These are phyloP conservation scores for Solanum clarkiae DNA, from an alignment of 257 asterid species.

Conservation along the genomic window DNA sequence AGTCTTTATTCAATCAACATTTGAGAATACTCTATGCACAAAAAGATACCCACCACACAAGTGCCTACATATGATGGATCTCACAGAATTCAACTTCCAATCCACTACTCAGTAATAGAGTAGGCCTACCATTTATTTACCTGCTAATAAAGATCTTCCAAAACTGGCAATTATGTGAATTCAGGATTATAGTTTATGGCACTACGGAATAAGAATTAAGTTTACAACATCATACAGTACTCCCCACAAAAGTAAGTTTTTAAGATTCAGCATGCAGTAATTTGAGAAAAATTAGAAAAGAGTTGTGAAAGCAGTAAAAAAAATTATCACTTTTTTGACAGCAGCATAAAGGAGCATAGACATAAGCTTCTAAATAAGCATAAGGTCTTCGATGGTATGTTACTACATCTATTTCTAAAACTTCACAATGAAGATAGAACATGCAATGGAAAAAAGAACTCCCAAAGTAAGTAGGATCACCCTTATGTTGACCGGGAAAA, in stretches of 20 bases:
- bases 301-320: neutral
- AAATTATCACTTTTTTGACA: neutral
- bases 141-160: neutral
- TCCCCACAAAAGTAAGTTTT: neutral
- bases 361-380: neutral
- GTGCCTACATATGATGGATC: neutral
- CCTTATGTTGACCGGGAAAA: neutral
- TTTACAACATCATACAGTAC: neutral
- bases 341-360: neutral
- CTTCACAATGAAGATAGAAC: neutral
- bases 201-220: neutral
- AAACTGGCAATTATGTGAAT: neutral
- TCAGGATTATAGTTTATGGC: neutral
- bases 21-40: neutral
- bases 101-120: neutral
- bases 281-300: neutral
- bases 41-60: neutral
- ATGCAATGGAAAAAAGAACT: neutral
- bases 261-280: neutral
- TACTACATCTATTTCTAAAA: neutral
- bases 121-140: neutral
- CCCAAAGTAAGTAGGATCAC: neutral
- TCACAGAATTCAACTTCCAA: neutral
- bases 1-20: neutral
- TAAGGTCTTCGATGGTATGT: neutral